phyloP scores from a whole-genome alignment of 2,329 filamentous ascomycete genomes.

The Epichloe coenophiala region DNA sequence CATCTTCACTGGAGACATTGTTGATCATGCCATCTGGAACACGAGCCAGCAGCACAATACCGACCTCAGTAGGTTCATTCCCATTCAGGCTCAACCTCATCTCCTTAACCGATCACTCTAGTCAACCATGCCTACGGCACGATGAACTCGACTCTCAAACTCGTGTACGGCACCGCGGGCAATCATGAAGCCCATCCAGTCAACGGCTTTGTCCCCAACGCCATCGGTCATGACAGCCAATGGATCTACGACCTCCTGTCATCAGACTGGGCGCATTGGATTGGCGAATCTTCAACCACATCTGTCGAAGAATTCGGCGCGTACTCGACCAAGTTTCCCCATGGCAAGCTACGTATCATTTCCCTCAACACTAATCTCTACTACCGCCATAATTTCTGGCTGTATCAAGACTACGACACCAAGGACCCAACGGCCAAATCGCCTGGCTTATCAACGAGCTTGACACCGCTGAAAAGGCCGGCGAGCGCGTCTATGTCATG shows the following conservation, averaged over 20 bases:
- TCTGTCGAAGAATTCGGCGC: constrained; percentile 28
- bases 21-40: constrained; percentile 38
- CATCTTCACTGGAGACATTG: constrained; percentile 47
- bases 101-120: constrained; percentile 3
- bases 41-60: constrained; percentile 23
- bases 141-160: constrained; percentile 27
- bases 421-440: constrained; percentile 38
- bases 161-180: constrained; percentile 38
- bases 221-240: constrained; percentile 25
- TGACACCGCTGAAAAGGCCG: constrained; percentile 34
- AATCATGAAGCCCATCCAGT: constrained; percentile 43
- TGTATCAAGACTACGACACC: constrained; percentile 33
- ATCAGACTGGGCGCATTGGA: constrained; percentile 31
- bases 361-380: constrained; percentile 46
- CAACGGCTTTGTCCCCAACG: constrained; percentile 33
- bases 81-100: constrained; percentile 15
- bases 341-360: constrained; percentile 39
- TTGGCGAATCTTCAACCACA: constrained; percentile 20
- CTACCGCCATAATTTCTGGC: constrained; percentile 42
- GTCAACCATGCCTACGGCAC: constrained; percentile 32
- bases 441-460: constrained; percentile 41
- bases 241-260: constrained; percentile 40
- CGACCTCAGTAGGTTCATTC: constrained; percentile 14
- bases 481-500: constrained; percentile 42
- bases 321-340: constrained; percentile 32